Conservation (phyloP, 257 asterid species). For the Jacaranda mimosifolia region DNA sequence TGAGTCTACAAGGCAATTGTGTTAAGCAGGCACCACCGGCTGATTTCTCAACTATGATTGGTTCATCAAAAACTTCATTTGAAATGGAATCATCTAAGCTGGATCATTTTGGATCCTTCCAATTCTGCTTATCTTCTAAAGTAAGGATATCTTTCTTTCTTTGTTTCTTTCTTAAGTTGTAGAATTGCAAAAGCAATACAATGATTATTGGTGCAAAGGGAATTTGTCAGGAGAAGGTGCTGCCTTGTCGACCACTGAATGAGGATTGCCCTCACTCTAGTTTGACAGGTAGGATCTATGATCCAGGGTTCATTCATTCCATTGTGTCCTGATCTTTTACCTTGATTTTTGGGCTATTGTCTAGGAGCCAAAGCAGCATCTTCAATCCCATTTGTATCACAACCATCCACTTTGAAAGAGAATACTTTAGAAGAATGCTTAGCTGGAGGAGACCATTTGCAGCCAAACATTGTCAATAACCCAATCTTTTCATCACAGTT, state of each 20-base stretch:
- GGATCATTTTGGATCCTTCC: slow-evolving; percentile 46
- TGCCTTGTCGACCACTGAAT: slow-evolving; percentile 33
- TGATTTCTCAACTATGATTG: slow-evolving; percentile 42
- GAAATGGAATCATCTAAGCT: slow-evolving; percentile 44
- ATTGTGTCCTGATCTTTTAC: background rate
- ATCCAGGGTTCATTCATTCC: background rate
- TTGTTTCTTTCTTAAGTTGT: background rate
- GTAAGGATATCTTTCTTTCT: slow-evolving; percentile 36
- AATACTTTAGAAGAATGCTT: slow-evolving; percentile 45
- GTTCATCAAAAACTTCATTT: slow-evolving; percentile 36
- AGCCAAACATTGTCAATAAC: slow-evolving; percentile 39
- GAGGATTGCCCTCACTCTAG: slow-evolving; percentile 32
- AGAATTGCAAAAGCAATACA: background rate
- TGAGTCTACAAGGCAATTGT: slow-evolving; percentile 31
- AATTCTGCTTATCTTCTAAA: slow-evolving; percentile 41
- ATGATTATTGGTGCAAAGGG: slow-evolving; percentile 39
- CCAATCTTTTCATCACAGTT: slow-evolving; percentile 39
- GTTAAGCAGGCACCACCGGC: slow-evolving; percentile 33
- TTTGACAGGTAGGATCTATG: slow-evolving; percentile 47
- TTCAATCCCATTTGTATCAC: slow-evolving; percentile 33
- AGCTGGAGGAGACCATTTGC: slow-evolving; percentile 41
- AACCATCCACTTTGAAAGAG: slow-evolving; percentile 40
- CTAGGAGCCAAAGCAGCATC: slow-evolving; percentile 41
- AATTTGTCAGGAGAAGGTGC: slow-evolving; percentile 42
- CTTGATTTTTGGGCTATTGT: slow-evolving; percentile 19